Conservation (phyloP, 2,329 filamentous ascomycete genomes). For the Fusarium irregulare region DNA sequence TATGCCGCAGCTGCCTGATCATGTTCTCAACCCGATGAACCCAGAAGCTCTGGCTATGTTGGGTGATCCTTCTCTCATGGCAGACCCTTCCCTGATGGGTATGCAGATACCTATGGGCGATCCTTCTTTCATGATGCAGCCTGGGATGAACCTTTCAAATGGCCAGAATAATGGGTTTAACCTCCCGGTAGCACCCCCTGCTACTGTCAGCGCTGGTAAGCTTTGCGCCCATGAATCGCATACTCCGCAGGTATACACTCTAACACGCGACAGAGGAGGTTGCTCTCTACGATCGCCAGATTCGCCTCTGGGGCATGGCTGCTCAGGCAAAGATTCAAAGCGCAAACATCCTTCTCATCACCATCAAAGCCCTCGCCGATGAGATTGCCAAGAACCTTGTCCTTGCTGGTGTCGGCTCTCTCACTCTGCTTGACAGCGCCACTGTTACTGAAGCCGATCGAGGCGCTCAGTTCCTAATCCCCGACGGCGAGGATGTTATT, state of each 20-base stretch:
- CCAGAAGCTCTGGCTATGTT: constrained; percentile 44
- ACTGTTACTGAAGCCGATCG: constrained; percentile 82
- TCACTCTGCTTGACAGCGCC: constrained; percentile 88
- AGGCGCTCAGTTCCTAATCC: constrained; percentile 84
- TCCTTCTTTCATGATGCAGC: constrained; percentile 48
- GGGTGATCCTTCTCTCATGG: constrained; percentile 41
- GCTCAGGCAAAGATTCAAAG: constrained; percentile 93
- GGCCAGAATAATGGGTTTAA: constrained; percentile 45
- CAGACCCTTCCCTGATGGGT: constrained; percentile 43
- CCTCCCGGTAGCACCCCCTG: constrained; percentile 36
- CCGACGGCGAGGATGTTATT: constrained; percentile 70
- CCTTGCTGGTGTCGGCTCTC: constrained; percentile 87
- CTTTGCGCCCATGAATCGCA: background rate
- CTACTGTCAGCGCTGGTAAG: constrained; percentile 52
- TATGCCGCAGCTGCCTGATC: constrained; percentile 36
- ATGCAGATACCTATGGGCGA: constrained; percentile 45
- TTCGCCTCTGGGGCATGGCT: constrained; percentile 95
- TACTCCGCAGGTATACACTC: background rate
- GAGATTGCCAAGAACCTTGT: constrained; percentile 98
- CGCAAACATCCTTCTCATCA: constrained; percentile 90
- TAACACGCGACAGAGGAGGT: constrained; percentile 78
- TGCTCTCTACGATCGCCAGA: constrained; percentile 96
- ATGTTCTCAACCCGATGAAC: constrained; percentile 39
- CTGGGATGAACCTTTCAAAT: constrained; percentile 48
- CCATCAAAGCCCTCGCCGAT: constrained; percentile 86